Conservation (phyloP, 768 basidiomycete species). For the Suillus discolor region DNA sequence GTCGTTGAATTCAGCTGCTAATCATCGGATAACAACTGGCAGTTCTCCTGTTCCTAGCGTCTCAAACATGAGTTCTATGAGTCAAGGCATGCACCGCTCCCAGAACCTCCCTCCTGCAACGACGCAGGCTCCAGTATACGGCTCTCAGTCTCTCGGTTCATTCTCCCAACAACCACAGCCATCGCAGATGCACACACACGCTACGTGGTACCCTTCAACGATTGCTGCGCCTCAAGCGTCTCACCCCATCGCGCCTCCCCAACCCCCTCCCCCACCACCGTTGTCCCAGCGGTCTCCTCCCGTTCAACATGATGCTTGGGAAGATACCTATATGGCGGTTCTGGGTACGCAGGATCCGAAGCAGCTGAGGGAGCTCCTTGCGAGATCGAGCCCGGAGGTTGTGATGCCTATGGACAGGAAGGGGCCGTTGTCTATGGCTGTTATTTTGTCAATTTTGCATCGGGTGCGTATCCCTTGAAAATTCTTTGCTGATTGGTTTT, state of each 20-base stretch:
- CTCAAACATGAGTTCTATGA: constrained; percentile 40
- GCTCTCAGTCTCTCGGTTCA: constrained; percentile 31
- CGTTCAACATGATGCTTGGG: constrained; percentile 76
- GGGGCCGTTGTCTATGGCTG: constrained; percentile 78
- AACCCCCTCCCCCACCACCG: constrained; percentile 39
- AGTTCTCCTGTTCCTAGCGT: constrained; percentile 30
- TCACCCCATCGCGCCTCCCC: constrained; percentile 74
- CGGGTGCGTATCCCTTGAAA: constrained; percentile 51
- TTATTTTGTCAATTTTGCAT: constrained; percentile 81
- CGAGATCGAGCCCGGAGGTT: constrained; percentile 74
- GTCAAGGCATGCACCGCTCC: constrained; percentile 37
- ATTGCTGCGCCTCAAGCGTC: constrained; percentile 85
- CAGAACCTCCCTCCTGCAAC: constrained; percentile 37
- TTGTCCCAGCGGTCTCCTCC: constrained; percentile 54
- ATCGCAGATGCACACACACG: constrained; percentile 24
- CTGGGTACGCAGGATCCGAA: constrained; percentile 73
- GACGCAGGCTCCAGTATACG: constrained; percentile 35
- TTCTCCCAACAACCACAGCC: constrained; percentile 37
- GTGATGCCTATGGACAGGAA: constrained; percentile 77
- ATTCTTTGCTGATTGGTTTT: constrained; percentile 9
- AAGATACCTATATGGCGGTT: constrained; percentile 78
- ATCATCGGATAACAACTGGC: constrained; percentile 38
- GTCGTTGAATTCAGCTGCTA: constrained; percentile 50
- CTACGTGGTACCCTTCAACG: constrained; percentile 57
- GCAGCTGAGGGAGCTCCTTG: constrained; percentile 74